Evolutionary conservation across 2,329 filamentous ascomycete genomes (phyloP).

Genomic region (Colletotrichum sidae): DNA sequence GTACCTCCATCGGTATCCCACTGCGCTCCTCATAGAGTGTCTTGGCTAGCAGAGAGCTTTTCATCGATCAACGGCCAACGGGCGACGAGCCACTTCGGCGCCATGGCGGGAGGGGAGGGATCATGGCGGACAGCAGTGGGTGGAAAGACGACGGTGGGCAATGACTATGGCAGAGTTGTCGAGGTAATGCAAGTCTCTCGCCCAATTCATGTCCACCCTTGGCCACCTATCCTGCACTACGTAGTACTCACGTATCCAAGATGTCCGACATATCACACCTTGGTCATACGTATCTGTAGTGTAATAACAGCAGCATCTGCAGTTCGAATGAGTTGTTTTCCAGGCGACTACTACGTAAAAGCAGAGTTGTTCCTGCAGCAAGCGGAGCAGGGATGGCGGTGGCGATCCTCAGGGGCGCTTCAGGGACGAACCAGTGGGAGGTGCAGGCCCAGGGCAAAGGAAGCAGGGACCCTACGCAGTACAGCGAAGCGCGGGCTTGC

Average conservation of each 20-base stretch:
- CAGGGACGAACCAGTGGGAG: constrained; percentile 36
- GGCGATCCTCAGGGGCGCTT: constrained; percentile 33
- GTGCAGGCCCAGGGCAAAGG: constrained; percentile 21
- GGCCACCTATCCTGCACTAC: too few relatives aligned
- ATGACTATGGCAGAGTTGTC: background rate
- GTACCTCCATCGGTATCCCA: background rate
- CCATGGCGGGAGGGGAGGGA: constrained; percentile 20
- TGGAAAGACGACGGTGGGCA: too few relatives aligned
- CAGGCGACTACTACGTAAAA: background rate
- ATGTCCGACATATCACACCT: too few relatives aligned
- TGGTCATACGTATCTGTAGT: background rate
- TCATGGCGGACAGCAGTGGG: background rate
- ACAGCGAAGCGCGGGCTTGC: constrained; percentile 24
- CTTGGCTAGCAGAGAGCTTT: background rate
- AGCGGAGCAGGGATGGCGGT: constrained; percentile 22
- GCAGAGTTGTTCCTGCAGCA: constrained; percentile 37
- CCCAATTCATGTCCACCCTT: too few relatives aligned
- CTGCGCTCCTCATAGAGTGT: background rate
- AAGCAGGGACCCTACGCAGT: constrained; percentile 1
- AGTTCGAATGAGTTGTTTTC: constrained; percentile 31
- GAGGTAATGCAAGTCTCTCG: too few relatives aligned
- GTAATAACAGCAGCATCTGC: constrained; percentile 12
- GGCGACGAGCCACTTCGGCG: constrained; percentile 29
- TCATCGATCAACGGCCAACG: constrained; percentile 4
- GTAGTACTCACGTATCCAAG: too few relatives aligned